Evolutionary conservation across 139 green algal genomes (phyloP).

Genomic region (Micromonas pusilla): DNA sequence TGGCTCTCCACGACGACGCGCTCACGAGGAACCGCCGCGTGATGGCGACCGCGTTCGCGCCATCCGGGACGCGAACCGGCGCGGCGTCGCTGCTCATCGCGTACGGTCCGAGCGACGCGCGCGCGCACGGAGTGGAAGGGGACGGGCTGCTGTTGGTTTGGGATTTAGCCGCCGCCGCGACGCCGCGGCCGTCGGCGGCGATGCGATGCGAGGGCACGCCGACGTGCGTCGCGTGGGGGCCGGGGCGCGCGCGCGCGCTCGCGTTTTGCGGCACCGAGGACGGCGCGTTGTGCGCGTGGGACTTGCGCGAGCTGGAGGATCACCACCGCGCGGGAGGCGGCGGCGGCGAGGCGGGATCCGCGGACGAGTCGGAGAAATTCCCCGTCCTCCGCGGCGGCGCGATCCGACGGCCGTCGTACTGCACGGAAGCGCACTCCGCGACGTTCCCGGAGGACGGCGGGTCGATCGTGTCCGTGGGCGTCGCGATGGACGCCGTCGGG

Average conservation of each 20-base stretch:
- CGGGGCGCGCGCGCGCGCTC: neutral
- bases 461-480: neutral
- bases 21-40: neutral
- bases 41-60: neutral
- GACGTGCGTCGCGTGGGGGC: neutral
- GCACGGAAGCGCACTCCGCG: neutral
- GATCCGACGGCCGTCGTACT: neutral
- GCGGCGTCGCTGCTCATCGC: too few species aligned
- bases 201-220: neutral
- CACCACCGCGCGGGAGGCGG: too few species aligned
- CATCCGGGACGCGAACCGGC: neutral
- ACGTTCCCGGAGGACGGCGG: too few species aligned
- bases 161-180: neutral
- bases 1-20: neutral
- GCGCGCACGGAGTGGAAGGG: too few species aligned
- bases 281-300: conserved; percentile 29
- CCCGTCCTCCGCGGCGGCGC: neutral
- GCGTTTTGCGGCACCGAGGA: conserved; percentile 27
- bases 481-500: neutral
- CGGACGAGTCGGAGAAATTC: neutral
- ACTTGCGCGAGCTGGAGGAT: conserved; percentile 24
- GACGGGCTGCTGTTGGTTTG: neutral
- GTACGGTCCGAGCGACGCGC: neutral
- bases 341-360: too few species aligned
- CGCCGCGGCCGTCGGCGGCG: neutral